Evolutionary conservation across 2,329 filamentous ascomycete genomes (phyloP), one percentile per base, ranked within the genome.

Genomic region (Drechmeria coniospora): DNA sequence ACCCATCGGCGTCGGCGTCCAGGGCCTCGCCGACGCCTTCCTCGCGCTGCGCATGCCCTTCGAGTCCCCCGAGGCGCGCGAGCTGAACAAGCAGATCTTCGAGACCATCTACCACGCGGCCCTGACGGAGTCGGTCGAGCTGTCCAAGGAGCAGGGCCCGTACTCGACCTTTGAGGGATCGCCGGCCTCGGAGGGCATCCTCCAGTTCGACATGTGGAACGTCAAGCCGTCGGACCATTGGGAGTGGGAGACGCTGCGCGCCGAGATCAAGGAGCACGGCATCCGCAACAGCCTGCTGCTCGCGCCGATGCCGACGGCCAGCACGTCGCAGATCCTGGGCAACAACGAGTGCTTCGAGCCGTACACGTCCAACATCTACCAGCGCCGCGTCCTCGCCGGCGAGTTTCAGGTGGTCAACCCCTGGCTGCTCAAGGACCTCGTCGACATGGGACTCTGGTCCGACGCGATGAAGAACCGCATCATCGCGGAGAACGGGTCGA

Each of bases 391-490:
- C 31, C 68, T 98, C 44, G 90, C 90, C 42, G 90, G 90, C 45
- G 90, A 98, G 57, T 98, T 98, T 74, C 90, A 98, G 62, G 83
- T 98, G 30, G 90, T 98, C 54, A 98, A 98, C 65, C 90, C 90
- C 28, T 98, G 90, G 90, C 62, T 98, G 37, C 74, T 98, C 35
- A 94, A 93, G 68, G 90, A 98, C 47, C 74, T 98, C 17, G 90
- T 98, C 42, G 90, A 98, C 50, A 81, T 94, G 63, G 90, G 90
- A 35, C 68, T 98, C 24, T 98, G 90, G 90, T 94, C 87, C 26
- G 87, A 98, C 59, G 83, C 84, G 63, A 98, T 98, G 90, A 98
- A 98, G 77, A 98, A 98, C 68, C 84, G 90, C 45, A 98, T 98
- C 67, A 98, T 98, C 47, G 79, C 90, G 32, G 87, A 94, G 36